Percentiles rank a stretch among this genome's conserved stretches.
phyloP scores from a whole-genome alignment of 306 rosid species.

The Sesbania bispinosa region DNA sequence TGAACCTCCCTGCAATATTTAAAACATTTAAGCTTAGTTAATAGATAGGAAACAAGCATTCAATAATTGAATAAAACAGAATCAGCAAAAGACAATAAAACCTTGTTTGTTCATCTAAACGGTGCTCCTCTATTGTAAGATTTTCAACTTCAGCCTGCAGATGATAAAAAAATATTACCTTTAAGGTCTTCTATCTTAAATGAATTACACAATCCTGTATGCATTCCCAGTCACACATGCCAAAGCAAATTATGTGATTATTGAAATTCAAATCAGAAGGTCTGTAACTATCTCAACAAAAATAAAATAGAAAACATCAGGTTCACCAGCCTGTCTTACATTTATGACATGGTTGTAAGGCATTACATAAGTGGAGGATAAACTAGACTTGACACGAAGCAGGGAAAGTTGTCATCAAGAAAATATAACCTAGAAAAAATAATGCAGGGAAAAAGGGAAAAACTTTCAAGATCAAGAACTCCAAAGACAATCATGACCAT shows the following conservation, averaged over 20 bases:
- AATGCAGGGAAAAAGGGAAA: not conserved
- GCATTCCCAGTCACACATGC: not conserved
- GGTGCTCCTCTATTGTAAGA: constrained; percentile 58
- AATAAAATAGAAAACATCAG: not conserved
- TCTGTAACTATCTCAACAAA: not conserved
- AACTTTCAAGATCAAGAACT: not conserved
- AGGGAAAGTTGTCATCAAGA: not conserved
- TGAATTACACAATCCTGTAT: not conserved
- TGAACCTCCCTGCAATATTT: constrained; percentile 76
- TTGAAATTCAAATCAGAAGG: constrained; percentile 9
- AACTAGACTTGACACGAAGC: not conserved
- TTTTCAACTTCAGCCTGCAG: constrained; percentile 83
- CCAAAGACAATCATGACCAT: not conserved
- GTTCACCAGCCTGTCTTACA: not conserved
- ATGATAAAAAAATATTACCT: constrained; percentile 2
- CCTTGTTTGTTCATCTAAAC: constrained; percentile 81
- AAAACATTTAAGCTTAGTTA: constrained; percentile 19
- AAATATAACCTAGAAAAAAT: not conserved
- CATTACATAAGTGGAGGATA: not conserved
- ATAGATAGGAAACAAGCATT: constrained; percentile 3
- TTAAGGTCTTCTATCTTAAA: not conserved
- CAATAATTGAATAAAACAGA: constrained; percentile 6
- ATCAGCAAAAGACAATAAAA: constrained; percentile 24
- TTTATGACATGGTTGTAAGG: not conserved
- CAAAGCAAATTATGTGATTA: not conserved